Evolutionary conservation across 495 filamentous ascomycete species (phyloP).

Genomic region (Trichoderma erinaceum): DNA sequence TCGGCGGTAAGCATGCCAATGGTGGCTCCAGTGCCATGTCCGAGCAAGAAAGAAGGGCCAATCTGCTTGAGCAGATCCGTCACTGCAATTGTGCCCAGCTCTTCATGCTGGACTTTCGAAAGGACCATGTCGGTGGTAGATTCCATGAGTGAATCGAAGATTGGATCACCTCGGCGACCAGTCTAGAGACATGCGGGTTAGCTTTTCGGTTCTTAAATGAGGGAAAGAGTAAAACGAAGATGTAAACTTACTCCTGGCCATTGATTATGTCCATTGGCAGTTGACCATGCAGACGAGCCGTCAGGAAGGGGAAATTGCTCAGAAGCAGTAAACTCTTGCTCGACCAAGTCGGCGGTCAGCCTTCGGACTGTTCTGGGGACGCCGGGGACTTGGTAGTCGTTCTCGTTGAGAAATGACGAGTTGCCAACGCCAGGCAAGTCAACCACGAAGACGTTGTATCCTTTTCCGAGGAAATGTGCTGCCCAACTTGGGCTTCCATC

Average conservation of each 20-base stretch:
- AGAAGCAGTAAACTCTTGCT: slow-evolving; percentile 35
- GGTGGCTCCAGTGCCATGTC: slow-evolving; percentile 49
- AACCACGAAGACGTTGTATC: slow-evolving; percentile 41
- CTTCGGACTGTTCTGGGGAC: not conserved
- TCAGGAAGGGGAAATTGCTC: slow-evolving; percentile 19
- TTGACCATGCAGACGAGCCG: slow-evolving; percentile 29
- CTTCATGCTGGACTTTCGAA: slow-evolving; percentile 36
- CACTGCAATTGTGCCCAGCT: slow-evolving; percentile 39
- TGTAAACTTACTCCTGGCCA: slow-evolving; percentile 41
- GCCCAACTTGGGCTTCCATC: slow-evolving; percentile 44
- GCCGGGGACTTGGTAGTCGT: slow-evolving; percentile 22
- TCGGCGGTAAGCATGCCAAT: slow-evolving; percentile 47
- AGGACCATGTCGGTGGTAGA: slow-evolving; percentile 6
- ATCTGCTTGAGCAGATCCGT: slow-evolving; percentile 42
- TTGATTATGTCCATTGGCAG: slow-evolving; percentile 45
- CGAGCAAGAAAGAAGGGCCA: slow-evolving; percentile 41
- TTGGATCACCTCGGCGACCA: slow-evolving; percentile 41
- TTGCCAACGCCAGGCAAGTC: slow-evolving; percentile 39
- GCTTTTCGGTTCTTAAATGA: not conserved
- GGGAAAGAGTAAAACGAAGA: not conserved
- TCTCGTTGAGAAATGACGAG: not conserved
- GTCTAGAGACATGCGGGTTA: slow-evolving; percentile 13
- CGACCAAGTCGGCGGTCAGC: slow-evolving; percentile 16
- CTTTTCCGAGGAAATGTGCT: slow-evolving; percentile 39
- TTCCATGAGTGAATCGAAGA: slow-evolving; percentile 45